Percentiles rank a stretch among this genome's conserved stretches.
Evolutionary conservation across 2,329 filamentous ascomycete genomes (phyloP).

Genomic region (Calonectria naviculata): DNA sequence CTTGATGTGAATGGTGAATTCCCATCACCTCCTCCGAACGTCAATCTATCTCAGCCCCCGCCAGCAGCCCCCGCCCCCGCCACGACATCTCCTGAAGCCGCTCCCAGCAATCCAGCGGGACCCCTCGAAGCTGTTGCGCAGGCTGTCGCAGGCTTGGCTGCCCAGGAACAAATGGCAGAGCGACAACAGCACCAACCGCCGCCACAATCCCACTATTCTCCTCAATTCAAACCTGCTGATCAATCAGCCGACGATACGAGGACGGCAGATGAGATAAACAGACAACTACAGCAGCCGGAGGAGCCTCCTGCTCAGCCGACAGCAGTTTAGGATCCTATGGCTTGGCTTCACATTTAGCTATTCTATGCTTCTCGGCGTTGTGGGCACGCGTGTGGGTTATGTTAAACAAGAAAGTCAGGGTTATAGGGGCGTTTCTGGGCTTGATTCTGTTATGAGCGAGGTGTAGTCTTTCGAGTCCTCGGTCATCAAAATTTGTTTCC

Average conservation of each 20-base stretch:
- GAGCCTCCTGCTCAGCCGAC: conserved; percentile 33
- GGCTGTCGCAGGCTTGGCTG: conserved; percentile 57
- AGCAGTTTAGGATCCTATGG: conserved; percentile 27
- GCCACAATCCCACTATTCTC: conserved; percentile 30
- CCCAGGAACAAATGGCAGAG: conserved; percentile 53
- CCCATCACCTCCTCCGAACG: conserved; percentile 83
- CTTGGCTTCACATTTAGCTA: conserved; percentile 14
- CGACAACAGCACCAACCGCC: conserved; percentile 40
- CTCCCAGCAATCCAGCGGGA: conserved; percentile 41
- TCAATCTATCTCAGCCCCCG: conserved; percentile 68
- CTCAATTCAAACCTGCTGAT: conserved; percentile 49
- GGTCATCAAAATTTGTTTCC: conserved; percentile 1
- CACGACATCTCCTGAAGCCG: conserved; percentile 38
- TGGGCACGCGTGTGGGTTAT: conserved; percentile 26
- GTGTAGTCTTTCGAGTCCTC: conserved; percentile 11
- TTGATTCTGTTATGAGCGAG: conserved; percentile 17
- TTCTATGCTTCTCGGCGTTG: conserved; percentile 36
- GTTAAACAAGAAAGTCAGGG: conserved; percentile 31
- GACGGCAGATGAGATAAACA: conserved; percentile 65
- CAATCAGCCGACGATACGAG: conserved; percentile 55
- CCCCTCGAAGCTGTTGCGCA: conserved; percentile 63
- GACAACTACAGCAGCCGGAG: conserved; percentile 62
- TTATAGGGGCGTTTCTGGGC: conserved; percentile 38
- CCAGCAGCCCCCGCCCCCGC: conserved; percentile 37
- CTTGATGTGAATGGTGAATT: conserved; percentile 86